Conservation (phyloP, 306 rosid species). For the Cucumis sativus region Cucumber_9930_V3 NC_026661.2:718001-718500, state of each 20-base stretch:
- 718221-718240: background rate
- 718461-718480: background rate
- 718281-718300: background rate
- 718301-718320: background rate
- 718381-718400: background rate
- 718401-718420: background rate
- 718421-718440: background rate
- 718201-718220: background rate
- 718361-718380: background rate
- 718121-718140: background rate
- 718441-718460: no score
- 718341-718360: background rate
- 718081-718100: background rate
- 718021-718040: constrained; percentile 4
- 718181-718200: background rate
- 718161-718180: background rate
- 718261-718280: background rate
- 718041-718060: background rate
- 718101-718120: background rate
- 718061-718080: background rate
- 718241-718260: background rate
- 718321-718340: background rate
- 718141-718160: background rate
- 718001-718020: background rate
- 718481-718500: background rate